Evolutionary conservation across 176 grass and related monocot species (phyloP).

Genomic region (Rhynchospora tenuis): DNA sequence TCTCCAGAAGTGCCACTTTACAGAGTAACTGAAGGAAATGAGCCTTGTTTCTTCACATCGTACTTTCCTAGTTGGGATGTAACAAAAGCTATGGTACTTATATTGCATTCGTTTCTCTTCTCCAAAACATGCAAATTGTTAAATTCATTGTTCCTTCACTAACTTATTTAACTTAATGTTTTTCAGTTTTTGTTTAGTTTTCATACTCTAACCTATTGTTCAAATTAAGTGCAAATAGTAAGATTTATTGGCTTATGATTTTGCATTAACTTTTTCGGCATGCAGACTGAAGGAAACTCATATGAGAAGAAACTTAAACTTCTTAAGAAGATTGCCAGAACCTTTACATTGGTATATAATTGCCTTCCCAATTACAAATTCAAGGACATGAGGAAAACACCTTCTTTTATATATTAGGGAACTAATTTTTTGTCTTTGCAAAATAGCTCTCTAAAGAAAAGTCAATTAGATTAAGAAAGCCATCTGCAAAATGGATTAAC

Average conservation of each 20-base stretch:
- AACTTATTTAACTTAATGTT: background rate
- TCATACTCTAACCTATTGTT: background rate
- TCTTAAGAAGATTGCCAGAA: conserved; percentile 25
- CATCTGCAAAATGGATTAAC: background rate
- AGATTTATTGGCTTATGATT: conserved; percentile 6
- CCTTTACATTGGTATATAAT: background rate
- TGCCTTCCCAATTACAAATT: background rate
- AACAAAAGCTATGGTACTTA: conserved; percentile 57
- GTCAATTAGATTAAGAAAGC: background rate
- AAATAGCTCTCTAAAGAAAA: conserved; percentile 11
- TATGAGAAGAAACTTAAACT: conserved; percentile 88
- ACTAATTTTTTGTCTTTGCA: background rate
- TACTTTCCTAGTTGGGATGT: conserved; percentile 84
- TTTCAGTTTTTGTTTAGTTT: background rate
- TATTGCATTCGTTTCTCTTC: background rate
- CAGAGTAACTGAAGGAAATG: conserved; percentile 75
- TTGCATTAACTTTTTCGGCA: conserved; percentile 25
- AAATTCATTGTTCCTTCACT: background rate
- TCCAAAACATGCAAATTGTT: conserved; percentile 16
- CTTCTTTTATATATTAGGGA: background rate
- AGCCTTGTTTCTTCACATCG: conserved; percentile 87
- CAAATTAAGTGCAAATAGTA: conserved; percentile 14
- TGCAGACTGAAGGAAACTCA: conserved; percentile 86
- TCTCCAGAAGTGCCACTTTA: conserved; percentile 67
- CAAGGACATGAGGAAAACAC: background rate